Percentiles rank a stretch among this genome's conserved stretches.
Conservation (phyloP, 106 monocot species). For the Allium sativum region DNA sequence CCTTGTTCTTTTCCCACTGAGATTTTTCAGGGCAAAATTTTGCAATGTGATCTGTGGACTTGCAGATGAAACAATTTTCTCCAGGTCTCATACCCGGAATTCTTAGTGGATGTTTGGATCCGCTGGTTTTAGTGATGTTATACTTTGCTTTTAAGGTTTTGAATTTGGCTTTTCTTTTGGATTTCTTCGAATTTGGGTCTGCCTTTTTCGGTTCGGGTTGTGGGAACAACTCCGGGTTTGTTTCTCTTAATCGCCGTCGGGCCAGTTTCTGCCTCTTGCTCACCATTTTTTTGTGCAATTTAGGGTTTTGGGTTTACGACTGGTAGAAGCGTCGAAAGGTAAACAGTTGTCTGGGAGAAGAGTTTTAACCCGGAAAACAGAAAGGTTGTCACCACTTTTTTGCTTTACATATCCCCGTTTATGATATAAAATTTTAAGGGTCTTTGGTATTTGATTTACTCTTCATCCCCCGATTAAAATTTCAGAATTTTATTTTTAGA, state of each 20-base stretch:
- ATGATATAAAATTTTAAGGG: too few species aligned
- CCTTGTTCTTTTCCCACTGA: conserved; percentile 89
- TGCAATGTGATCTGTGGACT: conserved; percentile 62
- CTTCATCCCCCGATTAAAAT: too few species aligned
- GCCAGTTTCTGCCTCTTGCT: conserved; percentile 66
- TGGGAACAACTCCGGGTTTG: conserved; percentile 55
- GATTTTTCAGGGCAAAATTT: conserved; percentile 73
- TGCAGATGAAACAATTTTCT: conserved; percentile 93
- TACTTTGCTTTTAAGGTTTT: conserved; percentile 8
- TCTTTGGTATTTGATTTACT: too few species aligned
- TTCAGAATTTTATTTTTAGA: too few species aligned
- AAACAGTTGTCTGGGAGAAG: too few species aligned
- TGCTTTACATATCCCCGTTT: too few species aligned
- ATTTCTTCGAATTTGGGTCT: conserved; percentile 25
- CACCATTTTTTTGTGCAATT: conserved; percentile 36
- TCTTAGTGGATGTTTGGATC: conserved; percentile 48
- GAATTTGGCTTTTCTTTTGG: conserved; percentile 13
- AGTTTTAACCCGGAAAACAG: too few species aligned
- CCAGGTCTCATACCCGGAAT: conserved; percentile 87
- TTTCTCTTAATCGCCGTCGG: conserved; percentile 53
- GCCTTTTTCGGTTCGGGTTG: conserved; percentile 11
- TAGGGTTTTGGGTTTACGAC: too few species aligned
- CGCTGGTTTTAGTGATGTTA: conserved; percentile 6
- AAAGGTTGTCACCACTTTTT: too few species aligned
- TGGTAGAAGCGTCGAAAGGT: too few species aligned